A percentile compares a stretch with the other conserved stretches of the same genome.
These are phyloP conservation scores for Candida labiduridarum DNA, from an alignment of 1,139 yeast species.

Conservation along the genomic window DNA sequence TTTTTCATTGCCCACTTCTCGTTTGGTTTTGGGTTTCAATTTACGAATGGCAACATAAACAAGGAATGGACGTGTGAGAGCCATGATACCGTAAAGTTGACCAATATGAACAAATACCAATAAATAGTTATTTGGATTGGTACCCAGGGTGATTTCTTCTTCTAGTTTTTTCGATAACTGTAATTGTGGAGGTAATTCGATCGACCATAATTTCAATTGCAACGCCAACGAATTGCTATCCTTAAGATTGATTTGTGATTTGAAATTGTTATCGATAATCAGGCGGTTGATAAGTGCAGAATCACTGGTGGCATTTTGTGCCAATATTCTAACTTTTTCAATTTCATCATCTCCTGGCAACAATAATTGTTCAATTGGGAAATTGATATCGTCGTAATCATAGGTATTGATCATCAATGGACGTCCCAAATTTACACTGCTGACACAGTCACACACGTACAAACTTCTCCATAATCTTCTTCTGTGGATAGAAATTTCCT, in stretches of 20 bases:
- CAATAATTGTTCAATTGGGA: conserved; percentile 2
- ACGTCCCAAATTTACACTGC: conserved; percentile 42
- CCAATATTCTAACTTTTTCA: conserved; percentile 13
- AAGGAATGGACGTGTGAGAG: conserved; percentile 50
- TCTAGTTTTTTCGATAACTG: conserved; percentile 13
- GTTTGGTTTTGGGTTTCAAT: conserved; percentile 14
- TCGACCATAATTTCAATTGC: conserved; percentile 42
- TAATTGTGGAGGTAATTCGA: conserved; percentile 29
- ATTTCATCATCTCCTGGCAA: conserved; percentile 8
- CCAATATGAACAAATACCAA: conserved; percentile 38
- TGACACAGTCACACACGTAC: conserved; percentile 42
- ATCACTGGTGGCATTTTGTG: conserved; percentile 16
- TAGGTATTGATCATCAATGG: conserved; percentile 39
- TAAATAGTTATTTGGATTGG: conserved; percentile 22
- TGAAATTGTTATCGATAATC: conserved; percentile 32
- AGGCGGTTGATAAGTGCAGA: conserved; percentile 29
- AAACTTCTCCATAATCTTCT: conserved; percentile 42
- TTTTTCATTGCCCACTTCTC: conserved; percentile 14
- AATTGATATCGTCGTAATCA: conserved; percentile 41
- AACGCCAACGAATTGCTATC: conserved; percentile 39
- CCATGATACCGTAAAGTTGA: conserved; percentile 42
- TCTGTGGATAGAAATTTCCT: conserved; percentile 30
- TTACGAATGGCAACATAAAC: conserved; percentile 23
- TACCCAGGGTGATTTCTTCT: conserved; percentile 13
- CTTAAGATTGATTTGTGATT: conserved; percentile 32